Evolutionary conservation across 2,329 filamentous ascomycete species (phyloP), one percentile per base, ranked within the genome.

Genomic region (Talaromyces sp.): DNA sequence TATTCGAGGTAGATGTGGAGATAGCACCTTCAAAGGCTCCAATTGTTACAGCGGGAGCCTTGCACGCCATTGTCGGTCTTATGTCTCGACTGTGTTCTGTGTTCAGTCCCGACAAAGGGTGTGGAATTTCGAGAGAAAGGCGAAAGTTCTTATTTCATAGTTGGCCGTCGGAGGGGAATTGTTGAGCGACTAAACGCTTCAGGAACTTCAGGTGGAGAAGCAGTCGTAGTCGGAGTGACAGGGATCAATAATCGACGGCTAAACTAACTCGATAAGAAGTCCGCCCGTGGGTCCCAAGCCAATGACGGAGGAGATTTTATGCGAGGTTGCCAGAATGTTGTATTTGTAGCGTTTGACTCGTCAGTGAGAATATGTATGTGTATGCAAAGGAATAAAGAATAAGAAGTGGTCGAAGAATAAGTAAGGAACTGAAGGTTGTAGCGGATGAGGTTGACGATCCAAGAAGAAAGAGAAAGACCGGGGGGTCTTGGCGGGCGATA

Each of bases 1-100:
- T 75, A 33, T 71, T 70, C 33, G 69, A 70, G 13, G 72, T 69
- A 0, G 50, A 56, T 54, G 73, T 74, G 14, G 71, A 69, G 54
- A 68, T 56, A 33, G 63, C 59, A 22, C 77, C 73, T 11, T 71
- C 66, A 65, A 73, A 75, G 2, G 76, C 73, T 67, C 79, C 75
- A 62, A 80, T 71, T 3, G 78, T 75, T 71, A 80, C 73, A 31
- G 78, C 76, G 48, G 77, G 73, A 45, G 75, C 67, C 39, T 77
- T 71, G 69, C 77, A 80, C 47, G 78, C 72, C 78, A 80, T 80
- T 39, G 54, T 43, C 22, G 14, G n/a, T n/a, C n/a, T 13, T 41
- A 5, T 9, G 33, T 22, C 9, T 37, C 11, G 13, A 37, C 13
- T 37, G 35, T 37, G 33, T 35, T 35, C 33, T 35, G 22, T 22